Conservation (phyloP, 2,329 filamentous ascomycete genomes). For the Diplodia corticola region DNA sequence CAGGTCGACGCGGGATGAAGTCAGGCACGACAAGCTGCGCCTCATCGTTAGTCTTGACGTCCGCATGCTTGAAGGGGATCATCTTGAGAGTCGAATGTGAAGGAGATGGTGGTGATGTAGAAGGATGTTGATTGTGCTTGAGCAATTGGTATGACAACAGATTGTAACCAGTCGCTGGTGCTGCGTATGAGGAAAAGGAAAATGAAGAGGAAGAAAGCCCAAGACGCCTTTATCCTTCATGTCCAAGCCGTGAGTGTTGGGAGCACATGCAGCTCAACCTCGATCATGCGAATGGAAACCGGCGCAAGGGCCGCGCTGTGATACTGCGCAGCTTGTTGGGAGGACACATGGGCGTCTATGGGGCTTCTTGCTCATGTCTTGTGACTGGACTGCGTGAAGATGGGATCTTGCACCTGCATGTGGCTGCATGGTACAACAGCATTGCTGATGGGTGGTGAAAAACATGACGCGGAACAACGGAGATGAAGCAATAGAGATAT, state of each 20-base stretch:
- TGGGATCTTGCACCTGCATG: slow-evolving; percentile 1
- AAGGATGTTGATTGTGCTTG: neutral
- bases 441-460: neutral
- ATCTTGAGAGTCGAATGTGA: neutral
- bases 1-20: slow-evolving; percentile 38
- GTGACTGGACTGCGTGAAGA: neutral
- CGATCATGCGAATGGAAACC: neutral
- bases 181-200: neutral
- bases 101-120: neutral
- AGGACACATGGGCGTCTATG: neutral
- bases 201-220: neutral
- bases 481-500: neutral
- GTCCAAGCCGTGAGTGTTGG: neutral
- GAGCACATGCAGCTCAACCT: neutral
- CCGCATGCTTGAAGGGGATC: neutral
- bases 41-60: neutral
- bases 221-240: neutral
- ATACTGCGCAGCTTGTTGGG: neutral
- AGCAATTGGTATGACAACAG: neutral
- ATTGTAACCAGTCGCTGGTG: neutral
- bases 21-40: slow-evolving; percentile 31
- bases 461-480: neutral
- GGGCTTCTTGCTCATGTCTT: neutral
- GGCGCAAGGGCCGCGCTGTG: neutral
- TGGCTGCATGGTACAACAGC: neutral